Conservation (phyloP, 345 rosid species). For the Raphanus sativus region DNA sequence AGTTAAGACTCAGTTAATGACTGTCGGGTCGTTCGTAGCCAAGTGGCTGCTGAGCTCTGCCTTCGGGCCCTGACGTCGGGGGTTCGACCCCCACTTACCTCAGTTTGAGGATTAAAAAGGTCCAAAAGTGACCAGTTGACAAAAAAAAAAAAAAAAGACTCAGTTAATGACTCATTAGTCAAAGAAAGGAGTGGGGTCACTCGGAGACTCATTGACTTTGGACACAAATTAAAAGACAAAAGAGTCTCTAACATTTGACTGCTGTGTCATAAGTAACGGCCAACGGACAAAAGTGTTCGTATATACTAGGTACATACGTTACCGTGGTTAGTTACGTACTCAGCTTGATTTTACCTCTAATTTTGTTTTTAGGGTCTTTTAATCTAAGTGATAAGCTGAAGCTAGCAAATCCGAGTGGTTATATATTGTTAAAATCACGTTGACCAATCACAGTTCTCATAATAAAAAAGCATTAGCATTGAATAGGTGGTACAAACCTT, state of each 20-base stretch:
- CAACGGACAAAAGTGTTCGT: conserved; percentile 8
- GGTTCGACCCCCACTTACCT: too few relatives aligned
- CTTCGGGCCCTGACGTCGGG: too few relatives aligned
- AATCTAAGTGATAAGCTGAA: conserved; percentile 4
- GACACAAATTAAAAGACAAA: not conserved
- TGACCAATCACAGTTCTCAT: not conserved
- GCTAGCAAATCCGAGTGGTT: not conserved
- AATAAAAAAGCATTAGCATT: not conserved
- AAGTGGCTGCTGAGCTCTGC: too few relatives aligned
- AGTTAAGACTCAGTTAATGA: conserved; percentile 24
- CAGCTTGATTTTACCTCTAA: not conserved
- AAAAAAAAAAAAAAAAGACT: conserved; percentile 4
- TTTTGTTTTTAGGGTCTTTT: not conserved
- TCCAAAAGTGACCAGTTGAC: too few relatives aligned
- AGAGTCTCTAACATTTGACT: conserved; percentile 11
- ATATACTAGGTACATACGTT: not conserved
- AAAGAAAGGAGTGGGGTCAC: conserved; percentile 8
- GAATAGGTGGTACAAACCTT: not conserved
- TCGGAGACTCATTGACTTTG: conserved; percentile 22
- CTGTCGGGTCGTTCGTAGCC: too few relatives aligned
- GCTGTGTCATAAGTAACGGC: conserved; percentile 21
- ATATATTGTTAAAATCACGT: not conserved
- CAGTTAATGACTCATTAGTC: conserved; percentile 27
- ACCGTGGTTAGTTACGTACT: not conserved
- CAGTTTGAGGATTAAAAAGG: too few relatives aligned